Percentiles rank a stretch among this genome's conserved stretches.
These are phyloP conservation scores for Candolleomyces aberdarensis DNA, from an alignment of 768 basidiomycete species.

Conservation along the genomic window DNA sequence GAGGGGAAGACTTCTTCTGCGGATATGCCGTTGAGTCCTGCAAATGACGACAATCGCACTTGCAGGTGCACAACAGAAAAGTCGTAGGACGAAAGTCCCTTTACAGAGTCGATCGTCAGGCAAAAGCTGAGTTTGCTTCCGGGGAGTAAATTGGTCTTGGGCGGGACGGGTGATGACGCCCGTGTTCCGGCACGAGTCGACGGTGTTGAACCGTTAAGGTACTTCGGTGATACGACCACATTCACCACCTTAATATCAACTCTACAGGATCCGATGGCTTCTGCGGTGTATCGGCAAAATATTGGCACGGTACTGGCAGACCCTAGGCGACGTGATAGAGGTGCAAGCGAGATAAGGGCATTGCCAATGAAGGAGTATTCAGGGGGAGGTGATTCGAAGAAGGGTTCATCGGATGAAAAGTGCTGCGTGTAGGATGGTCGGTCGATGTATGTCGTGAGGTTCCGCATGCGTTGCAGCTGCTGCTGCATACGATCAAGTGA, in stretches of 20 bases:
- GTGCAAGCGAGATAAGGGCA: slow-evolving; percentile 76
- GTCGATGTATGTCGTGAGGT: slow-evolving; percentile 85
- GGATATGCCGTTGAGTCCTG: slow-evolving; percentile 55
- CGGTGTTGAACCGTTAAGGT: slow-evolving; percentile 56
- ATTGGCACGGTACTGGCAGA: slow-evolving; percentile 80
- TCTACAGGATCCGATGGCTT: slow-evolving; percentile 94
- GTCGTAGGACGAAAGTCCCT: slow-evolving; percentile 87
- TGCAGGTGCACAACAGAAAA: slow-evolving; percentile 86
- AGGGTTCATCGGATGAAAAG: slow-evolving; percentile 90
- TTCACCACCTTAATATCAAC: slow-evolving; percentile 81
- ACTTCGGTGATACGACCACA: slow-evolving; percentile 57
- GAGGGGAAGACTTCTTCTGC: slow-evolving; percentile 86
- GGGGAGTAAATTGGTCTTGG: slow-evolving; percentile 47
- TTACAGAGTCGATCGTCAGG: slow-evolving; percentile 81
- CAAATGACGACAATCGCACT: slow-evolving; percentile 82
- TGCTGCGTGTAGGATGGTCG: slow-evolving; percentile 92
- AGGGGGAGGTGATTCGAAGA: slow-evolving; percentile 85
- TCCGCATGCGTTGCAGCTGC: slow-evolving; percentile 91
- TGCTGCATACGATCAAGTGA: slow-evolving; percentile 85
- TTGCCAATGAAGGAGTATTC: slow-evolving; percentile 93
- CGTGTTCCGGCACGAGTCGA: slow-evolving; percentile 54
- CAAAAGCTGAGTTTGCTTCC: slow-evolving; percentile 85
- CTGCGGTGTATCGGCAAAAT: slow-evolving; percentile 90
- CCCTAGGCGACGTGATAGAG: slow-evolving; percentile 73
- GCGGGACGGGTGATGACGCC: slow-evolving; percentile 65